Evolutionary conservation across 2,329 filamentous ascomycete genomes (phyloP).

Genomic region (Venturia nashicola): DNA sequence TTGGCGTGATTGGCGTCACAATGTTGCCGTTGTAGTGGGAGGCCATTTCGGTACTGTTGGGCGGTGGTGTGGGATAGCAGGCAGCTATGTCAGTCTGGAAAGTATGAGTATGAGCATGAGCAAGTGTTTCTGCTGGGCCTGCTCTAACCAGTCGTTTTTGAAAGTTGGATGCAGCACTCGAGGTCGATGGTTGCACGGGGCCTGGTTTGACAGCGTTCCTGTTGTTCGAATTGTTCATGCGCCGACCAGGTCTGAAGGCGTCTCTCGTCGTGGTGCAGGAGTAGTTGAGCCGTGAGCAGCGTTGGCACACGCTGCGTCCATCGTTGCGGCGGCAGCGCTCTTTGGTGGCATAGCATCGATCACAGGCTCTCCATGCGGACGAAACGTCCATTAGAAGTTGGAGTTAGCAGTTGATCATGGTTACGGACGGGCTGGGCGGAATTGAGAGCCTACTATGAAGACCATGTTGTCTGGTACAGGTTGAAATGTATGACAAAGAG

Average conservation of each 20-base stretch:
- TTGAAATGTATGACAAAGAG: background rate
- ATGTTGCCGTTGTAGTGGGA: background rate
- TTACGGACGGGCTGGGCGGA: background rate
- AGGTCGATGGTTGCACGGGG: background rate
- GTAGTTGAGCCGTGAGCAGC: background rate
- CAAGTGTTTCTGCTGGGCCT: background rate
- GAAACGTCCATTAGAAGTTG: background rate
- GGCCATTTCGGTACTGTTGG: background rate
- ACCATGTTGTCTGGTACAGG: background rate
- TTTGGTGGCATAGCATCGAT: conserved; percentile 1
- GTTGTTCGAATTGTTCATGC: background rate
- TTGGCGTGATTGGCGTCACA: background rate
- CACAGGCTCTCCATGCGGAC: background rate
- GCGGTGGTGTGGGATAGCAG: background rate
- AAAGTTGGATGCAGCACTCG: background rate
- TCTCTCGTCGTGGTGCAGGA: background rate
- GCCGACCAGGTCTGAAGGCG: background rate
- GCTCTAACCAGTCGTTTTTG: background rate
- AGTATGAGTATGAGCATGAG: background rate
- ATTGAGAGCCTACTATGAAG: background rate
- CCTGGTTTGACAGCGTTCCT: background rate
- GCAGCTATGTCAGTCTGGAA: background rate
- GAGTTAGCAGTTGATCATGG: background rate
- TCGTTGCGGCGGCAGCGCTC: background rate
- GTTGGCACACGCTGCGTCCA: background rate